Percentiles rank a stretch among this genome's conserved stretches.
Conservation (phyloP, 1,139 yeast species). For the Hyphopichia wangnamkhiaoensis region DNA sequence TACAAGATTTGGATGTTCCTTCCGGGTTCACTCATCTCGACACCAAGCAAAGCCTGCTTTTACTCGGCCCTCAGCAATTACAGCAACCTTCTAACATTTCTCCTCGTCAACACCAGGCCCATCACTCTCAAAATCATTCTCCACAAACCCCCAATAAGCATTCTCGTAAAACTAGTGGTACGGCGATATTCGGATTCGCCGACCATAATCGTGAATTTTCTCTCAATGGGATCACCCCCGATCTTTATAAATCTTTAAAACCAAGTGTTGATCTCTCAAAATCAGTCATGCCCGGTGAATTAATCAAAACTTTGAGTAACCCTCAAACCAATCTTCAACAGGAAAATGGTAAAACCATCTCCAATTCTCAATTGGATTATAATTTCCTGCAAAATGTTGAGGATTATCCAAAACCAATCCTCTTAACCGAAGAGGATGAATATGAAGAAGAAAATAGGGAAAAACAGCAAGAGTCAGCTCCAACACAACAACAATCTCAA, state of each 20-base stretch:
- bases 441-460: conserved; percentile 17
- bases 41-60: not conserved
- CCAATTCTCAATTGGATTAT: conserved; percentile 18
- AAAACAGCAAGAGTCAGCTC: conserved; percentile 5
- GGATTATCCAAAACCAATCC: conserved; percentile 21
- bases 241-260: conserved; percentile 19
- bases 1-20: conserved; percentile 58
- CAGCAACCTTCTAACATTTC: not conserved
- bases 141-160: conserved; percentile 22
- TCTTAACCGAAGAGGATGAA: conserved; percentile 33
- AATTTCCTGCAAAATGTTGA: conserved; percentile 12
- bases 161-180: conserved; percentile 51
- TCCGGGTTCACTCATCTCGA: conserved; percentile 27
- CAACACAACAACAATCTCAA: conserved; percentile 8
- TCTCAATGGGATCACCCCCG: conserved; percentile 38
- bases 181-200: conserved; percentile 63
- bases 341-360: conserved; percentile 1
- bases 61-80: not conserved
- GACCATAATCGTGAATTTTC: conserved; percentile 56
- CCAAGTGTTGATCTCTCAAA: conserved; percentile 24
- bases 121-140: not conserved
- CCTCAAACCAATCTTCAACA: conserved; percentile 5
- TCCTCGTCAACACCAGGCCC: not conserved
- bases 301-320: conserved; percentile 21
- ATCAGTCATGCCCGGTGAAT: conserved; percentile 39